A percentile compares a stretch with the other conserved stretches of the same genome.
Evolutionary conservation across 1,284 basidiomycete species (phyloP).

Genomic region (Quambalaria eucalypti): DNA sequence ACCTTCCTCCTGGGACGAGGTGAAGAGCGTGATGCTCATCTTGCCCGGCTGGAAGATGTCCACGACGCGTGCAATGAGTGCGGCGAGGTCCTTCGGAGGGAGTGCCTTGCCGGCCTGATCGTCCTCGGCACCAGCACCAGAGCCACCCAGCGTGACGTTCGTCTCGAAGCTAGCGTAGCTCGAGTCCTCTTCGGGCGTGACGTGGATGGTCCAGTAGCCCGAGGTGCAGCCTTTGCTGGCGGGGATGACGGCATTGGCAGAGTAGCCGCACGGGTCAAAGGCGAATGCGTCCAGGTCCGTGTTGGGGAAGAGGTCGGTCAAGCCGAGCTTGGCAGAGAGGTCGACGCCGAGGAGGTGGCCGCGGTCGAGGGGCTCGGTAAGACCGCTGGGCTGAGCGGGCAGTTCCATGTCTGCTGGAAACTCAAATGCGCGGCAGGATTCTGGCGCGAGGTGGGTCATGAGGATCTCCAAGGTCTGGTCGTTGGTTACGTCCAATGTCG

Average conservation of each 20-base stretch:
- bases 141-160: constrained; percentile 68
- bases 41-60: constrained; percentile 83
- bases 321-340: constrained; percentile 68
- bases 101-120: constrained; percentile 7
- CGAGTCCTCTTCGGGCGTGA: constrained; percentile 93
- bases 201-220: constrained; percentile 90
- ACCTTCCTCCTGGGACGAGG: constrained; percentile 57
- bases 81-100: constrained; percentile 51
- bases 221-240: constrained; percentile 15
- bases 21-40: constrained; percentile 81
- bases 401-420: constrained; percentile 48
- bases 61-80: constrained; percentile 77
- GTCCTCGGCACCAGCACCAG: background rate
- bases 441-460: constrained; percentile 82
- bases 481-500: constrained; percentile 7
- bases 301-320: constrained; percentile 70
- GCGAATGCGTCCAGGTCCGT: constrained; percentile 86
- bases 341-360: constrained; percentile 59
- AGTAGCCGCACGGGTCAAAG: constrained; percentile 93
- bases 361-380: constrained; percentile 15
- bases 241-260: constrained; percentile 70
- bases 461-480: constrained; percentile 98
- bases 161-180: constrained; percentile 98
- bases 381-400: constrained; percentile 3
- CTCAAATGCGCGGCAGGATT: constrained; percentile 70